Percentiles rank a stretch among this genome's conserved stretches.
These are phyloP conservation scores for Alternaria triticimaculans DNA, from an alignment of 2,329 filamentous ascomycete species.

Conservation along the genomic window DNA sequence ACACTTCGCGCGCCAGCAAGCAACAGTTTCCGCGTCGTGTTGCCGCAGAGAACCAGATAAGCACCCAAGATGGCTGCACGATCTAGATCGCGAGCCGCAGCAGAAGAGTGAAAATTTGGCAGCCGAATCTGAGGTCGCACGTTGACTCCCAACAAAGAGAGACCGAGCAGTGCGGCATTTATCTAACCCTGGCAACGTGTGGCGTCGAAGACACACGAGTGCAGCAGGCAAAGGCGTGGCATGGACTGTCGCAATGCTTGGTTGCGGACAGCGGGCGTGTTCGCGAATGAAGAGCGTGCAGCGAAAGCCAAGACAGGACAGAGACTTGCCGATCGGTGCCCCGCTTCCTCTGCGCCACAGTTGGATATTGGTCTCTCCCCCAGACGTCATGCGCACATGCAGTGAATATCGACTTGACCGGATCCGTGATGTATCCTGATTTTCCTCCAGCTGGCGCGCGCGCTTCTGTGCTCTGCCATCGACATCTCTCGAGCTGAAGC, in stretches of 20 bases:
- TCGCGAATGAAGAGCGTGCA: slow-evolving; percentile 22
- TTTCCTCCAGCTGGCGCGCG: slow-evolving; percentile 1
- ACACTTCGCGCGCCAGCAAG: neutral
- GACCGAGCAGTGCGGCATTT: neutral
- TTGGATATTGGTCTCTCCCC: slow-evolving; percentile 19
- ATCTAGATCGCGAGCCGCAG: neutral
- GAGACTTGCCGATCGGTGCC: slow-evolving; percentile 21
- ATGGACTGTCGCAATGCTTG: slow-evolving; percentile 19
- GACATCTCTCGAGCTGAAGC: neutral
- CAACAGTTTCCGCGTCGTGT: neutral
- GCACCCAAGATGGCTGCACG: neutral
- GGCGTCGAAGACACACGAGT: neutral
- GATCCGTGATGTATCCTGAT: slow-evolving; percentile 1
- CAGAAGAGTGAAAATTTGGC: neutral
- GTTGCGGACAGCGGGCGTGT: slow-evolving; percentile 1
- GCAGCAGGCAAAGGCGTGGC: slow-evolving; percentile 7
- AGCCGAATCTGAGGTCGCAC: neutral
- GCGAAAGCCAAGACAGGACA: slow-evolving; percentile 16
- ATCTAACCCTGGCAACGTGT: neutral
- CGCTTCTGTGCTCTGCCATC: neutral
- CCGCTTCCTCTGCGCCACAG: slow-evolving; percentile 42
- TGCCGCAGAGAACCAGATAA: neutral
- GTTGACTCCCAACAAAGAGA: neutral
- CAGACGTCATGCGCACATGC: slow-evolving; percentile 41
- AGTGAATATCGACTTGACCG: slow-evolving; percentile 19